Base-by-base conservation (phyloP, 192 early-diverging fungal genomes). In the Linnemannia schmuckeri region DNA sequence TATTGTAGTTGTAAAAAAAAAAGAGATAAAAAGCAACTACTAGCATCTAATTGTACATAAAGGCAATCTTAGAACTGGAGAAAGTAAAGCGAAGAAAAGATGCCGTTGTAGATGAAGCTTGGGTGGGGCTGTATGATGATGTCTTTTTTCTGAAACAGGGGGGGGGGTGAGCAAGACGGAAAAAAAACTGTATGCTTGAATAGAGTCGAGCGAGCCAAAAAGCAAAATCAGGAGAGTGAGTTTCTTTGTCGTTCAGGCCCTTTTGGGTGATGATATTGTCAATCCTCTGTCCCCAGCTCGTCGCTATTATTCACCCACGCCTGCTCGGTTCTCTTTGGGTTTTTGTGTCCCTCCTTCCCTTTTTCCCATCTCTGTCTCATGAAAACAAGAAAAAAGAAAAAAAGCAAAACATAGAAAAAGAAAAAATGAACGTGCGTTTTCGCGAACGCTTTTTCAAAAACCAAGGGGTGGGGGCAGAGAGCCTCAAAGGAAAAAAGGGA, bases 381-480 rank as follows among this genome's bases (percentile, higher is more conserved):
- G 61, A 15, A 27, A 66, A 66, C 61, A 54, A 76, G 41, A 37
- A 22, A 55, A n/a, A n/a, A n/a, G n/a, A 77, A 41, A 27, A 7
- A 41, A 52, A 52, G 27, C 7, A 74, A 46, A 63, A 63, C 6
- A 33, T 15, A 49, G 5, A 13, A 63, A 30, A 27, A 27, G 27
- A 63, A 63, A 27, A 63, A 63, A 57, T 24, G 61, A 30, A 63
- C 38, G 73, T 74, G 46, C 30, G 73, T 10, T 33, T 74, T 27
- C 1, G 74, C 18, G 30, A 75, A 17, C 20, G 7, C 8, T 44
- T 44, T 44, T 6, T 30, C 44, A 42, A 38, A 42, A 27, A 40
- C 40, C 20, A 44, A 72, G 42, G 30, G 72, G 6, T 9, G 30
- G 40, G 70, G 42, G 40, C 1, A 71, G 70, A 12, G 42, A 71